These are phyloP conservation scores for Tuber magnatum DNA, from an alignment of 495 filamentous ascomycete genomes.

Conservation along the genomic window DNA sequence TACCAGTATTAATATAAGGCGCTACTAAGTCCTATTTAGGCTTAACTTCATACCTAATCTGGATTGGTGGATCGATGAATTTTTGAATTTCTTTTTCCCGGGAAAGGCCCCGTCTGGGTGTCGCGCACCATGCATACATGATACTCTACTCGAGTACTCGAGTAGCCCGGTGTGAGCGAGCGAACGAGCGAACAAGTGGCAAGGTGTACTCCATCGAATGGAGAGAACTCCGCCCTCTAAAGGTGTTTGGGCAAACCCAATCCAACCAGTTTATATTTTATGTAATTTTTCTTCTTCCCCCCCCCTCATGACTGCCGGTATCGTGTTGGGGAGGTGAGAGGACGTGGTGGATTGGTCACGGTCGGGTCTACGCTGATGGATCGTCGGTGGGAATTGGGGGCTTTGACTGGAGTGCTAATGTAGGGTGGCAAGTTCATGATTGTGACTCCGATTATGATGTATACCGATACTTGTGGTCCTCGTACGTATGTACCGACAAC, in stretches of 20 bases:
- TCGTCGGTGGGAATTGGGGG: neutral
- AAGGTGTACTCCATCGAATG: neutral
- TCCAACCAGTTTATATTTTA: neutral
- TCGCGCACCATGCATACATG: conserved; percentile 3
- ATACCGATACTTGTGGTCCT: neutral
- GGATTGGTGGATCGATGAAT: no score
- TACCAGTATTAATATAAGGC: no score
- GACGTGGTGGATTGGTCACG: neutral
- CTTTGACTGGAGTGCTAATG: neutral
- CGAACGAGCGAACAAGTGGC: neutral
- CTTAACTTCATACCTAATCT: no score
- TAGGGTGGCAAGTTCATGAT: neutral
- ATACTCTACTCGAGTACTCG: neutral
- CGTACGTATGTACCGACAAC: neutral
- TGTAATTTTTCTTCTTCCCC: neutral
- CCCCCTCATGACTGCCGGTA: neutral
- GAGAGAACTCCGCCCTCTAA: neutral
- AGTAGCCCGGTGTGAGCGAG: neutral
- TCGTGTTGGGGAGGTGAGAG: neutral
- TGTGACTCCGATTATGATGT: neutral
- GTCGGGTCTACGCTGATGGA: neutral
- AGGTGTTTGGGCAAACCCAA: neutral
- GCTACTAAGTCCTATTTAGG: no score
- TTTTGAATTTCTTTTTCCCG: neutral
- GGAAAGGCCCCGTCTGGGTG: neutral